These are phyloP conservation scores for Salicornia ramosissima DNA, from an alignment of 148 eudicot species.

Conservation along the genomic window DNA sequence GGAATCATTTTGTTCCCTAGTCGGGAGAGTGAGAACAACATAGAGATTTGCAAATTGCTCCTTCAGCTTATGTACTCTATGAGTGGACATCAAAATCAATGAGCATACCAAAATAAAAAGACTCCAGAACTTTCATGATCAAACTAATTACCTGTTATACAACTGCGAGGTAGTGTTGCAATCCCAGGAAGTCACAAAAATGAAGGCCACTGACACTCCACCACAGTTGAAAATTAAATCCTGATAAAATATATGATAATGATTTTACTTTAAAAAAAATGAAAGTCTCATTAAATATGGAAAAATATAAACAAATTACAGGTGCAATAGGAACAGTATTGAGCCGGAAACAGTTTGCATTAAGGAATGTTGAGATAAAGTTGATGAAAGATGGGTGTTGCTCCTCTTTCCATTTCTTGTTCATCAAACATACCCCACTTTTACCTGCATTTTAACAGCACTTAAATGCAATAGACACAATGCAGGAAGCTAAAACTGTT, in stretches of 20 bases:
- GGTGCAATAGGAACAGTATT: constrained; percentile 76
- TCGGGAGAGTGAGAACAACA: constrained; percentile 75
- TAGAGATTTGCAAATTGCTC: constrained; percentile 84
- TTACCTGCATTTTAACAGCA: constrained; percentile 35
- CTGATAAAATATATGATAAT: constrained; percentile 23
- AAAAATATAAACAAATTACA: constrained; percentile 34
- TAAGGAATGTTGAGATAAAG: constrained; percentile 65
- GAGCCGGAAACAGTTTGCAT: constrained; percentile 68
- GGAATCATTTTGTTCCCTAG: constrained; percentile 75
- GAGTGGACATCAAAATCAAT: constrained; percentile 21
- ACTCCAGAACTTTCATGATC: not conserved
- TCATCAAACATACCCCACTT: constrained; percentile 89
- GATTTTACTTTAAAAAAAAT: not conserved
- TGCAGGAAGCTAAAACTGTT: not conserved
- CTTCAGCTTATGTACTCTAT: constrained; percentile 73
- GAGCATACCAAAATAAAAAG: not conserved
- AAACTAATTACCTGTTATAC: constrained; percentile 50
- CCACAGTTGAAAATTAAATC: constrained; percentile 95
- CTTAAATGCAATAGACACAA: not conserved
- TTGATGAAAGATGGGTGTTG: constrained; percentile 80
- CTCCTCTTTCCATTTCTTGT: constrained; percentile 70
- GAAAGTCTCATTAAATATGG: not conserved
- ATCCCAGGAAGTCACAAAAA: constrained; percentile 75
- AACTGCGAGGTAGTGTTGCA: constrained; percentile 30
- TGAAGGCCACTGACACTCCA: constrained; percentile 84